A percentile compares a stretch with the other conserved stretches of the same genome.
phyloP scores from a whole-genome alignment of 2,329 filamentous ascomycete genomes.

The Clonostachys sp. region DNA sequence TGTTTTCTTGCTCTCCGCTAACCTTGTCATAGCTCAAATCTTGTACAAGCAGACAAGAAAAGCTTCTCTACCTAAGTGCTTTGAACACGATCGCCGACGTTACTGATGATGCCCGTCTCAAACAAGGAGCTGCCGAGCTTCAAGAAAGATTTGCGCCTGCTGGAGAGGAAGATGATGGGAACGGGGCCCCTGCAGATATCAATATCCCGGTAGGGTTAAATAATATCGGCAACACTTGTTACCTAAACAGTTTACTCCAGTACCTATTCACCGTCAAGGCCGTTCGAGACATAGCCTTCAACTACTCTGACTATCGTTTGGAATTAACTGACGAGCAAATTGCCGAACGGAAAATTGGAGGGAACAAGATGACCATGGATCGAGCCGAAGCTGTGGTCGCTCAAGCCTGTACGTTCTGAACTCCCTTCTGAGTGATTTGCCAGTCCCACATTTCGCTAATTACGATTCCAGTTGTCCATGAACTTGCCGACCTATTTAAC shows the following conservation, averaged over 20 bases:
- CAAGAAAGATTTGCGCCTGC: conserved; percentile 1
- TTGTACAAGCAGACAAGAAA: conserved; percentile 18
- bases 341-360: conserved; percentile 68
- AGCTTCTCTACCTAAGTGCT: conserved; percentile 23
- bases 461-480: conserved; percentile 59
- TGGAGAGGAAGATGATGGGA: neutral
- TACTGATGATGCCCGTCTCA: conserved; percentile 17
- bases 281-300: conserved; percentile 73
- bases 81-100: conserved; percentile 26
- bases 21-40: conserved; percentile 13
- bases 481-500: conserved; percentile 66
- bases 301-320: conserved; percentile 68
- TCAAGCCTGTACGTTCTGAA: conserved; percentile 59
- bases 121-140: conserved; percentile 15
- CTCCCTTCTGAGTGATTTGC: conserved; percentile 17
- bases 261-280: conserved; percentile 89
- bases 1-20: neutral
- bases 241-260: conserved; percentile 92
- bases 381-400: conserved; percentile 57
- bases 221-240: conserved; percentile 97
- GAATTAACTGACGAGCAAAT: conserved; percentile 61
- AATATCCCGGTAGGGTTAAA: conserved; percentile 78
- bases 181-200: conserved; percentile 18
- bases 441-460: conserved; percentile 20
- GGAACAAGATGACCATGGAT: conserved; percentile 46